Evolutionary conservation across 495 filamentous ascomycete species (phyloP), one percentile per base, ranked within the genome.

Genomic region (Xylaria venustula): DNA sequence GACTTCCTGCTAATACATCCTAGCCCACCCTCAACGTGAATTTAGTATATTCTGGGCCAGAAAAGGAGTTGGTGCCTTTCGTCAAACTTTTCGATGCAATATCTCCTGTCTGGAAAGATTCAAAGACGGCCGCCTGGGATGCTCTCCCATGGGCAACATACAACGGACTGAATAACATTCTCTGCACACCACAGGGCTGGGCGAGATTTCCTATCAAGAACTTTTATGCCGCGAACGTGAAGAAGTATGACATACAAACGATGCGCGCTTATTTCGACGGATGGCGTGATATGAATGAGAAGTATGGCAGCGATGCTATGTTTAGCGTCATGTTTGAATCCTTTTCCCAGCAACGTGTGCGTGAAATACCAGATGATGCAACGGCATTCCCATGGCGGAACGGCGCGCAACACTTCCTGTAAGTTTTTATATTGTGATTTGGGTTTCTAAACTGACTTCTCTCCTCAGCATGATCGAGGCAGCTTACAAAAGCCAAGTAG

Each of bases 121-220:
- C 26, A 17, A 50, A 50, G 15, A 8, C 19, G 0, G 15, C 47
- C 7, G 19, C 47, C 14, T 50, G 47, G 47, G 47, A 50, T 12
- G 47, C 47, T n/a, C 26, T 50, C 8, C 47, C 47, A 14, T 50
- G 47, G 47, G 47, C 47, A 12, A 50, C 47, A 3, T 50, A 50
- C 7, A 50, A 50, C 15, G 47, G 47, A n/a, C n/a, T 50, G 7
- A 50, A 50, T 19, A 50, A 50, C 19, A 32, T 50, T 7, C 26
- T 50, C 15, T 50, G 47, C 26, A 50, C 47, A 2, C 47, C 47
- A 0, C 26, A 32, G 19, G 47, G 47, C 14, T 50, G 47, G 47
- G 47, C 47, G 7, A 50, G 47, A 12, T 50, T 32, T 50, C 47
- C 47, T 0, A 50, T 50, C 26, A 50, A 50, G 47, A 50, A 50